Evolutionary conservation across 345 rosid species (phyloP).

Genomic region (Firmiana major): DNA sequence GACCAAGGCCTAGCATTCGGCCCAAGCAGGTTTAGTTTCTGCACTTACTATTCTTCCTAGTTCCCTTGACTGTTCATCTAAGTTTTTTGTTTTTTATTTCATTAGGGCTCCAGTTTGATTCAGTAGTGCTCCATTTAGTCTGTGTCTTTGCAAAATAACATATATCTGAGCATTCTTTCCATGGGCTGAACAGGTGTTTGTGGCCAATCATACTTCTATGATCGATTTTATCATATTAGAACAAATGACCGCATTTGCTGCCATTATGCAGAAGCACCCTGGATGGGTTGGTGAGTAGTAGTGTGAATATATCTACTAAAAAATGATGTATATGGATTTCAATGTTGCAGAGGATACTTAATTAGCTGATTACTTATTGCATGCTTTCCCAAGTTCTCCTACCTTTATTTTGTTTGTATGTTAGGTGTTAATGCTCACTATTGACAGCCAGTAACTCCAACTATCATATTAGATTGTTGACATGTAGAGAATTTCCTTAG

Average conservation of each 20-base stretch:
- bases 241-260: conserved; percentile 98
- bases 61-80: not conserved
- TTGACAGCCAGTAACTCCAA: not conserved
- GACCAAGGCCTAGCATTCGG: conserved; percentile 94
- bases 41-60: not conserved
- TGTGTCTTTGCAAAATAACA: not conserved
- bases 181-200: conserved; percentile 67
- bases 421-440: not conserved
- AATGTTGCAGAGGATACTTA: not conserved
- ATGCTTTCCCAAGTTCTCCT: not conserved
- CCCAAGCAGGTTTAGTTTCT: conserved; percentile 72
- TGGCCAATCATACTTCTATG: conserved; percentile 99
- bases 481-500: not conserved
- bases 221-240: conserved; percentile 93
- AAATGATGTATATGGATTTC: not conserved
- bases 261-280: conserved; percentile 99
- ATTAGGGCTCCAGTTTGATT: not conserved
- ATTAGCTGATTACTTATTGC: not conserved
- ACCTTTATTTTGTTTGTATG: not conserved
- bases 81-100: not conserved
- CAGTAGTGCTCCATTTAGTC: not conserved
- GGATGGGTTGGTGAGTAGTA: conserved; percentile 97
- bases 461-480: not conserved
- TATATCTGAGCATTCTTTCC: conserved; percentile 14
- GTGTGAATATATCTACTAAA: not conserved